phyloP scores from a whole-genome alignment of 768 basidiomycete genomes.

The Sarcodon sp. region DNA sequence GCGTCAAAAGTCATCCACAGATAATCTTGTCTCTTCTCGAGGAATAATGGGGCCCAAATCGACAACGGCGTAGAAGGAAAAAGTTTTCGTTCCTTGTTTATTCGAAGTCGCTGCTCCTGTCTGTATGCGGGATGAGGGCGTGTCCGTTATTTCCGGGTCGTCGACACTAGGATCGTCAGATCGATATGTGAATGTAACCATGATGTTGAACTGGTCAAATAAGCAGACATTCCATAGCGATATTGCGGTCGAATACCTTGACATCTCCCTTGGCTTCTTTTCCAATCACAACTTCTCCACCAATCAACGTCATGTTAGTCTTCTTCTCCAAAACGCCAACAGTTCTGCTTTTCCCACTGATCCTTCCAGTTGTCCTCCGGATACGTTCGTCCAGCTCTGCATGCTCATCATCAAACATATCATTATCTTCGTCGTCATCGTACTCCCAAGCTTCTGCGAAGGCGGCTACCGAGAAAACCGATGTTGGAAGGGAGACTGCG shows the following conservation, averaged over 20 bases:
- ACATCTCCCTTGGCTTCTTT: conserved; percentile 68
- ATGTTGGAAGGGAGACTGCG: conserved; percentile 66
- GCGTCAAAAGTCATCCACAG: conserved; percentile 7
- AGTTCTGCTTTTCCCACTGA: conserved; percentile 34
- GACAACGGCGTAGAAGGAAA: conserved; percentile 80
- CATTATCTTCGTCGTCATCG: conserved; percentile 76
- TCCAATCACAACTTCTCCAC: conserved; percentile 79
- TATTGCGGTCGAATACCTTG: conserved; percentile 34
- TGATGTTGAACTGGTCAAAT: conserved; percentile 74
- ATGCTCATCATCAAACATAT: conserved; percentile 45
- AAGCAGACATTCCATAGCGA: not conserved
- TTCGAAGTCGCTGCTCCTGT: conserved; percentile 24
- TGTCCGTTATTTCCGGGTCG: conserved; percentile 33
- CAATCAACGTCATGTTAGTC: conserved; percentile 81
- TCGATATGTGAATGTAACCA: conserved; percentile 88
- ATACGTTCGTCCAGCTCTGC: conserved; percentile 26
- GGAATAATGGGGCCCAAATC: conserved; percentile 64
- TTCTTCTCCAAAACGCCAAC: conserved; percentile 81
- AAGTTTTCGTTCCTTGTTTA: conserved; percentile 67
- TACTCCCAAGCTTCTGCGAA: conserved; percentile 98
- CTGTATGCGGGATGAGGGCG: conserved; percentile 16
- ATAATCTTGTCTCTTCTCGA: conserved; percentile 29
- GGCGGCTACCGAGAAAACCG: conserved; percentile 72
- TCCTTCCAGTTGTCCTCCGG: conserved; percentile 16
- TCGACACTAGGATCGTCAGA: conserved; percentile 75